Evolutionary conservation across 306 rosid genomes (phyloP), one percentile per base, ranked within the genome.

Genomic region (Castanea mollissima): DNA sequence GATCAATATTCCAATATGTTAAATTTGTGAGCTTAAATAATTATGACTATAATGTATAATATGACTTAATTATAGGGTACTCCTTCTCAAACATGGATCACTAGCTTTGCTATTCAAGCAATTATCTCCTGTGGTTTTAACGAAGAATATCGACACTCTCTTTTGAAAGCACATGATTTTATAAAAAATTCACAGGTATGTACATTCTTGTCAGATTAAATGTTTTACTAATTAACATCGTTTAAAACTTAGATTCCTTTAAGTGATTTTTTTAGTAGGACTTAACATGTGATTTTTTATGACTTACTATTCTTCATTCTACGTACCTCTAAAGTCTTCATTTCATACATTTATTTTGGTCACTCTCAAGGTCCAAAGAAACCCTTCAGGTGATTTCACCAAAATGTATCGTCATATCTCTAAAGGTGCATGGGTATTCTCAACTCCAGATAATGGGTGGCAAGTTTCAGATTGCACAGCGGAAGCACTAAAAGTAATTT

Each of bases 381-480:
- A 90, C 74, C 90, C 87, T 49, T 57, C 84, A 0, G 91, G 91
- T 0, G 81, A 90, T 56, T 88, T 84, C 83, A 59, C 46, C 10
- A 60, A 77, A 60, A 86, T 86, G 90, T 76, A 80, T 52, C 80
- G 89, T 55, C 91, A 88, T 79, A 86, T 80, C 1, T 44, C 57
- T 32, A 90, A 84, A 86, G 93, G 93, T 60, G 41, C 89, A 2
- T 91, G 91, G 95, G 80, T 88, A 15, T 87, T 91, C 76, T 79
- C 88, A 56, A 74, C 8, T 78, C 71, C 78, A 79, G 2, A 91
- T 19, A 86, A 91, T 0, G 91, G 90, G 49, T 88, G 88, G 92
- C 86, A 82, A 80, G 86, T 91, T 63, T 87, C 94, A 14, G 95
- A 91, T 34, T 91, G 92, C 82, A 88, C 92, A 0, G 88, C 88